A percentile compares a stretch with the other conserved stretches of the same genome.
These are phyloP conservation scores for Neobulgaria alba DNA, from an alignment of 2,329 filamentous ascomycete species.

Conservation along the genomic window DNA sequence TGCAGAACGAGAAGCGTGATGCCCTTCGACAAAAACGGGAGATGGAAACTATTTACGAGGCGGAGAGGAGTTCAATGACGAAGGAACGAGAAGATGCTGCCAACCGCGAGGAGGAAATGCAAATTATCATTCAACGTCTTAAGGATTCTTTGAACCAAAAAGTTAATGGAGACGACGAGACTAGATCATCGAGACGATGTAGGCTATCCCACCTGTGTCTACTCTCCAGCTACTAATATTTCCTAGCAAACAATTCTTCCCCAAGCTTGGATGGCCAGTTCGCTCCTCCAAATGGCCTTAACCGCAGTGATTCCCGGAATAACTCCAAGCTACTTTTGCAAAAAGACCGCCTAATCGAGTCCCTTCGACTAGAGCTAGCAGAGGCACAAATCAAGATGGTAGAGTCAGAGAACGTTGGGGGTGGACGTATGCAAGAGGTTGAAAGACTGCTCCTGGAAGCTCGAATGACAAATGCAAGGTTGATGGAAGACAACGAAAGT, in stretches of 20 bases:
- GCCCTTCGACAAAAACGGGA: constrained; percentile 76
- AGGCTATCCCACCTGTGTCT: constrained; percentile 22
- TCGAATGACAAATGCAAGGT: constrained; percentile 86
- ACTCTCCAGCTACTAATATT: constrained; percentile 13
- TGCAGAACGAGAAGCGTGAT: constrained; percentile 81
- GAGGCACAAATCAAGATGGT: constrained; percentile 93
- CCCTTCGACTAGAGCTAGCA: constrained; percentile 80
- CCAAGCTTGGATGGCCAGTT: constrained; percentile 73
- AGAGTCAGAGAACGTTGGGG: constrained; percentile 87
- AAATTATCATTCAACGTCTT: constrained; percentile 78
- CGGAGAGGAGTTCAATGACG: constrained; percentile 76
- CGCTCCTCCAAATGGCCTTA: constrained; percentile 60
- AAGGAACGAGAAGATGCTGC: constrained; percentile 88
- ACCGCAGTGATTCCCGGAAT: constrained; percentile 81
- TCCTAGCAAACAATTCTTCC: constrained; percentile 42
- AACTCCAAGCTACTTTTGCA: constrained; percentile 86
- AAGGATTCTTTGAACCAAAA: constrained; percentile 83
- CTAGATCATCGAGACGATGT: constrained; percentile 52
- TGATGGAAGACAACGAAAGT: constrained; percentile 98
- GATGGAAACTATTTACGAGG: constrained; percentile 86
- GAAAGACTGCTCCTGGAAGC: constrained; percentile 85
- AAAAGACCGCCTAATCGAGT: constrained; percentile 95
- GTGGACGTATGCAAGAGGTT: constrained; percentile 79
- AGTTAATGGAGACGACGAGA: constrained; percentile 44
- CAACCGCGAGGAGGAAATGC: constrained; percentile 82